Base-by-base conservation (phyloP, 2,329 filamentous ascomycete species). In the Dactylonectria estremocensis region DNA sequence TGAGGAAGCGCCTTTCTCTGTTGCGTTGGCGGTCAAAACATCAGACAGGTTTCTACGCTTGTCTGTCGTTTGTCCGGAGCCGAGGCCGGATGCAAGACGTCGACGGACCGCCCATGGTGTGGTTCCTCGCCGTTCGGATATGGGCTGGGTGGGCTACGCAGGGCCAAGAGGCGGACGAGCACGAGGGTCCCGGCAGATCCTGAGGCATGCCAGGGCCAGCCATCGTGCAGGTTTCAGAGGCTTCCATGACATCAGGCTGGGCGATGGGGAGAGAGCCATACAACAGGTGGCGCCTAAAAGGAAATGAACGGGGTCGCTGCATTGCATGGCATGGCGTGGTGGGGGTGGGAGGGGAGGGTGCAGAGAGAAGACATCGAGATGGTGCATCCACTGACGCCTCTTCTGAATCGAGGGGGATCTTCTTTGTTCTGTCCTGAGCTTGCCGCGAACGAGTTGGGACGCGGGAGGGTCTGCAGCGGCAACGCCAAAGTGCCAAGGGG, bases 291-390 rank as follows among this genome's bases (percentile, higher is more conserved):
- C 68, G 67, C 49, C 53, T 64, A 64, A 54, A 53, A 66, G 72
- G 71, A 75, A 75, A 75, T 75, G 73, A 69, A 76, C 68, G 71
- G 74, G 74, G 72, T 74, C 64, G 48, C 20, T 72, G 72, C 74
- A 76, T 73, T 71, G 72, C 72, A 75, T 74, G 54, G 45, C 10
- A 28, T 43, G 52, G 49, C 31, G 35, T 40, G 50, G 62, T 58
- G 46, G 57, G 40, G 56, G 31, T 35, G 28, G 20, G 20, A 33
- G 43, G 18, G 18, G 60, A 48, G 55, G n/a, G n/a, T n/a, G n/a
- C n/a, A 52, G 49, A 31, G 52, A 31, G 31, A 55, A 50, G 48
- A 31, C 43, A 64, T 61, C 52, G 40, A 45, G 52, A 61, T 66
- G 43, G 24, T 24, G 50, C 53, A 57, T 50, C 52, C 49, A 45